Conservation (phyloP, 495 filamentous ascomycete genomes). For the Tuber brumale region DNA sequence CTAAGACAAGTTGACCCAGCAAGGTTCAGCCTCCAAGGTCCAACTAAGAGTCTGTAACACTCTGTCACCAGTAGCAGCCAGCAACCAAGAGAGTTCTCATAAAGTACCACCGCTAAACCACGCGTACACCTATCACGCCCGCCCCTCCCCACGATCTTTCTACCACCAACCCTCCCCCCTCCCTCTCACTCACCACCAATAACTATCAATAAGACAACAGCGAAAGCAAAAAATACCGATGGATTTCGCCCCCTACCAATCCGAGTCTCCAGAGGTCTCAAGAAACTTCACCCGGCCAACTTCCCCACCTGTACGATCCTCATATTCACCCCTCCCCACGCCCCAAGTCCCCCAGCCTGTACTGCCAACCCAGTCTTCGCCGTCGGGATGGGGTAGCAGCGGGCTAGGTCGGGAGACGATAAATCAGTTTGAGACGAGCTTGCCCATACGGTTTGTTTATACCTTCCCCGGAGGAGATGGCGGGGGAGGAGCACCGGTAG, state of each 20-base stretch:
- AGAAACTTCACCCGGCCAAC: constrained; percentile 59
- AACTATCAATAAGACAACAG: neutral
- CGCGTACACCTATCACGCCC: constrained; percentile 2
- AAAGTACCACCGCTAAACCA: neutral
- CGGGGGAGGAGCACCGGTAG: neutral
- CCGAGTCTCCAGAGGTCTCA: constrained; percentile 39
- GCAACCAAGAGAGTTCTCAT: neutral
- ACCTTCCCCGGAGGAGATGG: neutral
- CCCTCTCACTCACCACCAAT: constrained; percentile 9
- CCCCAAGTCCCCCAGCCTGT: constrained; percentile 41
- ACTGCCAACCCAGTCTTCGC: constrained; percentile 45
- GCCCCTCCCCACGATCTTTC: constrained; percentile 4
- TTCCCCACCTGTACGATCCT: constrained; percentile 52
- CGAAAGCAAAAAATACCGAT: constrained; percentile 45
- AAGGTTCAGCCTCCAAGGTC: constrained; percentile 1
- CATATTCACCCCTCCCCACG: constrained; percentile 46
- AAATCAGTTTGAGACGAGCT: constrained; percentile 63
- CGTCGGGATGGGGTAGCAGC: constrained; percentile 34
- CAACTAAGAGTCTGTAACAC: neutral
- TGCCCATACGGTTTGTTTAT: constrained; percentile 51
- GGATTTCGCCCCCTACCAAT: constrained; percentile 96
- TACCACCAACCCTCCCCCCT: neutral
- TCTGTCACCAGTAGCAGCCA: neutral
- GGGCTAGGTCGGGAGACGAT: constrained; percentile 40
- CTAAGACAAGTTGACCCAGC: neutral